A percentile compares a stretch with the other conserved stretches of the same genome.
These are phyloP conservation scores for Trametes coccinea DNA, from an alignment of 768 basidiomycete genomes.

Conservation along the genomic window DNA sequence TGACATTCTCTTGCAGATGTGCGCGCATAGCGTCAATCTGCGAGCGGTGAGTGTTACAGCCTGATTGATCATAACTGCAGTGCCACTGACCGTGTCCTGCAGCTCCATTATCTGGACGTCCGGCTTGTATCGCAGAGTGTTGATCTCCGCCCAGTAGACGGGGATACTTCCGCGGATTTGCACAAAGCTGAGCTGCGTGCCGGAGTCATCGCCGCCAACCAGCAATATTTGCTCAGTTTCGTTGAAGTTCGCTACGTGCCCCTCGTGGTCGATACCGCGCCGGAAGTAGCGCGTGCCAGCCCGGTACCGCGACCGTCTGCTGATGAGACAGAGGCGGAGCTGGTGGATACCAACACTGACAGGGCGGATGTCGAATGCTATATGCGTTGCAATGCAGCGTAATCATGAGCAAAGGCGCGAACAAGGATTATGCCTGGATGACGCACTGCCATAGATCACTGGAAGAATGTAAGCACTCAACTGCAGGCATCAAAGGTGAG, in stretches of 20 bases:
- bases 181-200: slow-evolving; percentile 77
- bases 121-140: slow-evolving; percentile 92
- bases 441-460: slow-evolving; percentile 91
- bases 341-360: slow-evolving; percentile 74
- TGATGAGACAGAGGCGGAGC: slow-evolving; percentile 84
- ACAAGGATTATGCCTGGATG: not conserved
- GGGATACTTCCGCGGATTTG: slow-evolving; percentile 95
- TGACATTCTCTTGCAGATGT: slow-evolving; percentile 75
- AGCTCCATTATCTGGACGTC: slow-evolving; percentile 96
- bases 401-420: not conserved
- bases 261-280: slow-evolving; percentile 85
- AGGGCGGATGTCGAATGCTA: slow-evolving; percentile 86
- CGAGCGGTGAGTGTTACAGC: slow-evolving; percentile 4
- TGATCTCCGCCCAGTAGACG: slow-evolving; percentile 95
- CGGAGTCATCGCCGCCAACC: slow-evolving; percentile 56
- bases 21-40: slow-evolving; percentile 69
- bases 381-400: not conserved
- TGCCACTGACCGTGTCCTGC: slow-evolving; percentile 69
- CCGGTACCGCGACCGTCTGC: slow-evolving; percentile 89
- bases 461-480: slow-evolving; percentile 89
- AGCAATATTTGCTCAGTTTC: slow-evolving; percentile 95
- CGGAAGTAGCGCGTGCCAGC: slow-evolving; percentile 98
- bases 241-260: slow-evolving; percentile 95
- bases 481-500: slow-evolving; percentile 42
- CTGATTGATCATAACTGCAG: not conserved